These are phyloP conservation scores for Madurella mycetomatis DNA, from an alignment of 2,329 filamentous ascomycete genomes.

Conservation along the genomic window DNA sequence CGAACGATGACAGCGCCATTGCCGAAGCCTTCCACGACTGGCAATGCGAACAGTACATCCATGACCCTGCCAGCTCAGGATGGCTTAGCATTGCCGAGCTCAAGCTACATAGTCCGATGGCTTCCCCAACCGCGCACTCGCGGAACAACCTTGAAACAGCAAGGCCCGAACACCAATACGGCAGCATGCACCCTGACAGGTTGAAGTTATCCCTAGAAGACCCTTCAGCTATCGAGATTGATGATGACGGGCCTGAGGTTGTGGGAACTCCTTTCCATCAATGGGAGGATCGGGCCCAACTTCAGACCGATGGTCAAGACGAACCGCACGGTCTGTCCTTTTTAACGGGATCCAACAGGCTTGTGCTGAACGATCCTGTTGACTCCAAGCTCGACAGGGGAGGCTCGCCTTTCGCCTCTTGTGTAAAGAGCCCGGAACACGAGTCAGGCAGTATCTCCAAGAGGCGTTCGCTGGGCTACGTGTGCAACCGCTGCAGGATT, in stretches of 20 bases:
- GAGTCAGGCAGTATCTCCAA: not conserved
- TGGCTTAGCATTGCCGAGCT: conserved; percentile 9
- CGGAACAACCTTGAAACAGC: not conserved
- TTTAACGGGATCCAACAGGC: conserved; percentile 17
- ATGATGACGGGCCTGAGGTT: not conserved
- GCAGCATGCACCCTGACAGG: conserved; percentile 21
- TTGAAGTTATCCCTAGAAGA: conserved; percentile 6
- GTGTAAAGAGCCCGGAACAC: not conserved
- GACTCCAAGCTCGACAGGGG: not conserved
- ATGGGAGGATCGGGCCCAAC: not conserved
- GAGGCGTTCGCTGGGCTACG: conserved; percentile 20
- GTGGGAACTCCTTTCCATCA: not conserved
- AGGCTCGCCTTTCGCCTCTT: not conserved
- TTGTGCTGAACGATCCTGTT: conserved; percentile 1
- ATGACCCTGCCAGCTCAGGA: conserved; percentile 8
- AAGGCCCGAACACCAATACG: not conserved
- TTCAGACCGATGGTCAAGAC: not conserved
- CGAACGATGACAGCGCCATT: conserved; percentile 17
- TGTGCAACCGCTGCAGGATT: conserved; percentile 32
- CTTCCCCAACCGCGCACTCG: not conserved
- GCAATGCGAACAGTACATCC: conserved; percentile 1
- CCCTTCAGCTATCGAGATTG: not conserved
- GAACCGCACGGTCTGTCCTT: conserved; percentile 7
- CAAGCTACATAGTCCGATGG: conserved; percentile 7
- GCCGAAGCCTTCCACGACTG: conserved; percentile 18